phyloP scores from a whole-genome alignment of 2,329 filamentous ascomycete species.

The Aspergillus unguis region DNA sequence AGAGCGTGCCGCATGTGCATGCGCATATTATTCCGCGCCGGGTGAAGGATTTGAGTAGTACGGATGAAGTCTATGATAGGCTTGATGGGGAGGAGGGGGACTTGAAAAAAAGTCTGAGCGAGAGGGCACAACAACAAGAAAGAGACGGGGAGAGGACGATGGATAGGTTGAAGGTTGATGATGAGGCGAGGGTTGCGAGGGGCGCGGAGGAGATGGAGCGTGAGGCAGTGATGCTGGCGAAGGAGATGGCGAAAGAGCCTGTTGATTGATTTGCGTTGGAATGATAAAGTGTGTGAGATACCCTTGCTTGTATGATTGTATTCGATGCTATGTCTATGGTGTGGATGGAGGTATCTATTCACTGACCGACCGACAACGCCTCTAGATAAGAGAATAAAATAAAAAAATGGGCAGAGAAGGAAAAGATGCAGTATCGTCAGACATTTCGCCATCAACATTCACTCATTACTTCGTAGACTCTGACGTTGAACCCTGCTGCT shows the following conservation, averaged over 20 bases:
- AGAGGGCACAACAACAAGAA: constrained; percentile 18
- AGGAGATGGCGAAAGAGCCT: constrained; percentile 30
- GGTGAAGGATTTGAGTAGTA: constrained; percentile 57
- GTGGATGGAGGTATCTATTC: constrained; percentile 4
- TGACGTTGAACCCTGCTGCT: neutral
- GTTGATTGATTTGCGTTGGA: constrained; percentile 4
- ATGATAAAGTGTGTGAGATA: neutral
- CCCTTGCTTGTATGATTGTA: neutral
- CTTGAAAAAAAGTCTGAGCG: constrained; percentile 63
- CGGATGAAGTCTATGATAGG: constrained; percentile 75
- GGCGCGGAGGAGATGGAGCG: constrained; percentile 38
- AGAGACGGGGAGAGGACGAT: constrained; percentile 55
- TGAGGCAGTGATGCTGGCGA: constrained; percentile 43
- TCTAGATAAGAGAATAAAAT: constrained; percentile 3
- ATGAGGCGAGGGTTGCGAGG: constrained; percentile 58
- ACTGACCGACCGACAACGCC: constrained; percentile 9
- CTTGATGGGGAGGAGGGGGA: constrained; percentile 85
- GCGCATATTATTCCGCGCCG: constrained; percentile 82
- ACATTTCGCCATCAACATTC: constrained; percentile 14
- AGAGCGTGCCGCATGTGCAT: constrained; percentile 92
- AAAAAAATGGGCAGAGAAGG: neutral
- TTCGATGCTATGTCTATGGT: constrained; percentile 1
- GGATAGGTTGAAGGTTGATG: constrained; percentile 19
- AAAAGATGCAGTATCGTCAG: constrained; percentile 9
- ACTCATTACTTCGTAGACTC: neutral